Conservation (phyloP, 148 eudicot species). For the Polygonum maritimum region DNA sequence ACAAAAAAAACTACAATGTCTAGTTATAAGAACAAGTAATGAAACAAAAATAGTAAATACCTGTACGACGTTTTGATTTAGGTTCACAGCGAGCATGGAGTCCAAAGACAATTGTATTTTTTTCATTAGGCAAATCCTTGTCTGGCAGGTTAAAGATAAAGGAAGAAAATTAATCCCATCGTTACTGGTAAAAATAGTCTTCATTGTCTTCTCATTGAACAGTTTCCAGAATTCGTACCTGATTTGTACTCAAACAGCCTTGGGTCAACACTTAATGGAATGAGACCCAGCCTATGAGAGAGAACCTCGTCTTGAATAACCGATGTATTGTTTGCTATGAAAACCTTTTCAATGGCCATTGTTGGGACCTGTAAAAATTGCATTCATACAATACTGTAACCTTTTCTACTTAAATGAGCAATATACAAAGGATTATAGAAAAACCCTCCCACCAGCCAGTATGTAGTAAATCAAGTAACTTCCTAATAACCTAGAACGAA, state of each 20-base stretch:
- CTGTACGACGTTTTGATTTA: slow-evolving; percentile 46
- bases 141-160: slow-evolving; percentile 29
- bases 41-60: slow-evolving; percentile 22
- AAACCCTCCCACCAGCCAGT: not conserved
- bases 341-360: slow-evolving; percentile 94
- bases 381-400: not conserved
- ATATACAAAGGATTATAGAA: not conserved
- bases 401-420: not conserved
- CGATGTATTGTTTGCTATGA: slow-evolving; percentile 76
- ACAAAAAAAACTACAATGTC: slow-evolving; percentile 2
- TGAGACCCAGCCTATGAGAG: slow-evolving; percentile 87
- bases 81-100: slow-evolving; percentile 56
- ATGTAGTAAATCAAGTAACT: not conserved
- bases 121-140: slow-evolving; percentile 85
- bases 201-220: not conserved
- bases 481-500: not conserved
- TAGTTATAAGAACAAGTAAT: not conserved
- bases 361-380: slow-evolving; percentile 65
- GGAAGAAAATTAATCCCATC: not conserved
- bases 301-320: slow-evolving; percentile 92
- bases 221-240: slow-evolving; percentile 32
- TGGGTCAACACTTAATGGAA: slow-evolving; percentile 87
- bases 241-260: slow-evolving; percentile 77
- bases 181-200: not conserved
- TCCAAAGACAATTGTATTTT: slow-evolving; percentile 87